Evolutionary conservation across 352 stramenopile species (phyloP).

Genomic region (Phytophthora chlamydospora): DNA sequence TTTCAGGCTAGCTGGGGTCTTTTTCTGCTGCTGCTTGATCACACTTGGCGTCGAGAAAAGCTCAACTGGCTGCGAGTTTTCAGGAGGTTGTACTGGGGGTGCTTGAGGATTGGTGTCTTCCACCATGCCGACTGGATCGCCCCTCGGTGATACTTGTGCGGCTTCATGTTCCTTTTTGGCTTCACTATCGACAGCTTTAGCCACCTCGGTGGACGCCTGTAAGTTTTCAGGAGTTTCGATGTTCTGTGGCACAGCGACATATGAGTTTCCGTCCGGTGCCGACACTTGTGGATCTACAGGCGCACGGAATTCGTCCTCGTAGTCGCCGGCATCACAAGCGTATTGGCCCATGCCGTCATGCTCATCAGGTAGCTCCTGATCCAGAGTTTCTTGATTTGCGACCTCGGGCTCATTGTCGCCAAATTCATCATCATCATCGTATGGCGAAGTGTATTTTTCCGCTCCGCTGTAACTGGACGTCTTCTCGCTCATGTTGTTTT

Average conservation of each 20-base stretch:
- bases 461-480: not conserved
- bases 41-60: not conserved
- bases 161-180: not conserved
- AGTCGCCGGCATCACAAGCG: constrained; percentile 13
- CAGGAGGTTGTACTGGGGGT: not conserved
- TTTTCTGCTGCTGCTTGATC: constrained; percentile 2
- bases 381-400: not conserved
- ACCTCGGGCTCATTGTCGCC: constrained; percentile 10
- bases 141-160: not conserved
- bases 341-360: constrained; percentile 3
- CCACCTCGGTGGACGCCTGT: not conserved
- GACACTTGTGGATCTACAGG: not conserved
- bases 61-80: not conserved
- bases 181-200: not conserved
- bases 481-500: not conserved
- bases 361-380: not conserved
- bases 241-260: not conserved
- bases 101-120: not conserved
- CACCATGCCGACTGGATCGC: not conserved
- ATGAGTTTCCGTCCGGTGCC: not conserved
- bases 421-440: constrained; percentile 33
- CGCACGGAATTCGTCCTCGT: not conserved
- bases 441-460: constrained; percentile 12
- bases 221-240: constrained; percentile 1
- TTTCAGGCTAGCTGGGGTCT: not conserved